Evolutionary conservation across 441 rosid species (phyloP), one percentile per base, ranked within the genome.

Genomic region (Aquilaria agallochum): DNA sequence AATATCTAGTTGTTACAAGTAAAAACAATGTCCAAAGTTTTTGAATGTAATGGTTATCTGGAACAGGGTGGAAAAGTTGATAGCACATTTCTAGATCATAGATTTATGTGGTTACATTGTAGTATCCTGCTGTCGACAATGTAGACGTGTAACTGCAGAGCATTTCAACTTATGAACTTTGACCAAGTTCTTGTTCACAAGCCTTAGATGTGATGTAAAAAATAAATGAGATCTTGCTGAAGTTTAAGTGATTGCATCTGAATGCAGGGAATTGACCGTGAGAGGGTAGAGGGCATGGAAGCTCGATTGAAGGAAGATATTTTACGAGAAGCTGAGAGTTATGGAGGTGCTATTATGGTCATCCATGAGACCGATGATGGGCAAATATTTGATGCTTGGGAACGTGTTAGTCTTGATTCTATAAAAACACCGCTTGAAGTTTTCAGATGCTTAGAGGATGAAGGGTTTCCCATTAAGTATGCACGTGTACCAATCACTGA

Each of bases 401-500:
- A 95, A 66, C 83, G 78, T 70, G 96, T 95, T 55, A 80, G 76
- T 74, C 72, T 83, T 73, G 74, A 80, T 66, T 90, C 96, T 73
- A 75, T 95, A 60, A 91, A 92, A 83, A 92, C 99, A 46, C 97
- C 99, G 50, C 91, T 95, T 12, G 97, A 92, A 76, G 99, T 95
- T 65, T 95, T 84, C 71, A 86, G 80, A 77, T 74, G 92, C 82
- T 81, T 95, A 81, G 92, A 85, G 76, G 82, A 80, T 62, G 90
- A 84, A 59, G 95, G 99, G 45, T 88, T 90, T 76, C 91, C 94
- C 36, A 75, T 92, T 63, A 82, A 84, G 77, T 92, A 95, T 78
- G 98, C 98, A 3, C 96, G 98, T 45, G 94, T 95, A 53, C 99
- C 98, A 64, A 92, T 95, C 71, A 95, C 98, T 59, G 99, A 92